Conservation (phyloP, 2,329 filamentous ascomycete genomes). For the Podosphaera xanthii region DNA sequence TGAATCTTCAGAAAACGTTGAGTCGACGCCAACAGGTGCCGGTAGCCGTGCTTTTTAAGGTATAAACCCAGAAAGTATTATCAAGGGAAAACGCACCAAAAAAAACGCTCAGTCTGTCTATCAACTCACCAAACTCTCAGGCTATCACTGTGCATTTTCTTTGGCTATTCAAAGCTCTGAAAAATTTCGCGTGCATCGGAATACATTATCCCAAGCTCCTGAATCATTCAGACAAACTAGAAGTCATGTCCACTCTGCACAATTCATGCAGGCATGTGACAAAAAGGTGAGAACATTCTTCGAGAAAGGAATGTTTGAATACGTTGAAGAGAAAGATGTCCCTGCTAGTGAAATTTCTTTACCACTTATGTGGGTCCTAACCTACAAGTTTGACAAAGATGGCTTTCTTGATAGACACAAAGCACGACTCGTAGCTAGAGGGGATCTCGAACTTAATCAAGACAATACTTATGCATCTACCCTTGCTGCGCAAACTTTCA, state of each 20-base stretch:
- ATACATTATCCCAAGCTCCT: not conserved
- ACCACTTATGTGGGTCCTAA: conserved; percentile 6
- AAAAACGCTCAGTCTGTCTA: not conserved
- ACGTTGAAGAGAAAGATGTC: not conserved
- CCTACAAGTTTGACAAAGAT: conserved; percentile 3
- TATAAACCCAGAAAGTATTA: not conserved
- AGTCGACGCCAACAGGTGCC: no score
- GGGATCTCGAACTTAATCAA: no score
- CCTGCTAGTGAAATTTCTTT: not conserved
- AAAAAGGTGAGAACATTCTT: no score
- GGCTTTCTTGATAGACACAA: conserved; percentile 9
- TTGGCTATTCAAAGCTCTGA: not conserved
- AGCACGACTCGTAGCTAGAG: conserved; percentile 9
- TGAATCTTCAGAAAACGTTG: no score
- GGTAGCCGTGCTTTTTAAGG: not conserved
- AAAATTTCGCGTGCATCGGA: not conserved
- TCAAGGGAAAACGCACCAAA: not conserved
- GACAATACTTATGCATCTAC: no score
- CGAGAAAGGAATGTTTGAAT: no score
- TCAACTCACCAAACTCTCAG: not conserved
- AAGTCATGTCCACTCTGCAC: not conserved
- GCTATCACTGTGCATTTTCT: not conserved
- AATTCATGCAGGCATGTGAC: not conserved
- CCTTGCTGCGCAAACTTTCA: no score
- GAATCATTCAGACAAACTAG: not conserved